Base-by-base conservation (phyloP, 257 asterid species). In the Solanum medicagineum region DNA sequence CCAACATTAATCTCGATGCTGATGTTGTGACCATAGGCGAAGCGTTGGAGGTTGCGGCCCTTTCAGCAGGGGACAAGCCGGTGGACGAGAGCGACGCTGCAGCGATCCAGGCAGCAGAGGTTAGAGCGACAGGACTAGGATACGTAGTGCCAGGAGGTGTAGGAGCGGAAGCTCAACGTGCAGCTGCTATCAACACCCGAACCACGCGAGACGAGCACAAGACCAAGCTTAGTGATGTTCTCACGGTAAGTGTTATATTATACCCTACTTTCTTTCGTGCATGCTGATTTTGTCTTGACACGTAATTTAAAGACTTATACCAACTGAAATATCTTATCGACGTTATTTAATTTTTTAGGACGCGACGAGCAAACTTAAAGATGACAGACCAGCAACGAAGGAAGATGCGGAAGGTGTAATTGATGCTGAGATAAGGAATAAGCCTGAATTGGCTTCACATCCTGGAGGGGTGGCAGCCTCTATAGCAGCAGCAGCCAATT, bases 91-190 rank as follows among this genome's bases (percentile, higher is more conserved):
- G 85, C 19, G 90, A 86, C 11, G 89, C 87, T 0, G 42, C 42
- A 36, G 42, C 87, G 63, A 86, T 86, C 53, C 87, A 88, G 80
- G 90, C 88, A 44, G 90, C 89, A 4, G 87, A 84, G 81, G 75
- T 88, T 10, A 84, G 84, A 51, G 87, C 89, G 22, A 88, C 90
- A 0, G 86, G 90, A 14, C 47, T 29, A 32, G 87, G 74, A 14
- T 53, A 56, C 1, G 86, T 80, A 40, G 54, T 83, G 47, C 90
- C 81, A 20, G 90, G 87, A 3, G 89, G 90, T 1, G 3, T 88
- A 13, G 87, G 86, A 8, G 87, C 87, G 2, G 87, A 84, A 86
- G 89, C 90, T 22, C 87, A 86, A 45, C 70, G 75, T 20, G 89
- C 90, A 32, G 91, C 88, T 22, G 53, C 53, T 10, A 59, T 26